Evolutionary conservation across 2,329 filamentous ascomycete species (phyloP).

Genomic region (Immersiporthe knoxdaviesiana): DNA sequence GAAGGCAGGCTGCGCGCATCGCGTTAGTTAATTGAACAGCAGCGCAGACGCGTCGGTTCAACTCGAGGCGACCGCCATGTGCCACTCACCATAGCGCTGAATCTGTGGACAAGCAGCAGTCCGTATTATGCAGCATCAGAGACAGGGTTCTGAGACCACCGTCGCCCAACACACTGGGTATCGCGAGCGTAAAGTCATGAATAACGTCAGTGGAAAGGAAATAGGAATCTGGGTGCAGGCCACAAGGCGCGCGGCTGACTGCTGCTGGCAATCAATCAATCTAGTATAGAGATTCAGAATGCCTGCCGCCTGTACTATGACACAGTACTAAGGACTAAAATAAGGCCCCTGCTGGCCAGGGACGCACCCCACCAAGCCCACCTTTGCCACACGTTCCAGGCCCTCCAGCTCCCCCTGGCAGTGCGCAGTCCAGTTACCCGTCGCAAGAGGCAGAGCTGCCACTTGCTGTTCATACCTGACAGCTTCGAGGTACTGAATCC

Average conservation of each 20-base stretch:
- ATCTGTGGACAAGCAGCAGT: not conserved
- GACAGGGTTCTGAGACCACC: not conserved
- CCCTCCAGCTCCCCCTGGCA: slow-evolving; percentile 6
- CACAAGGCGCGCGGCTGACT: not conserved
- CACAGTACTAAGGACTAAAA: not conserved
- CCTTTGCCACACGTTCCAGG: slow-evolving; percentile 6
- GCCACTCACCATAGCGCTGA: slow-evolving; percentile 6
- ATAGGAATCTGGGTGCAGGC: not conserved
- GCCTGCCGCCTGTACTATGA: not conserved
- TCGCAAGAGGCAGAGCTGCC: slow-evolving; percentile 11
- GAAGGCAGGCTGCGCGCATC: slow-evolving; percentile 63
- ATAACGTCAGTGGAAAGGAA: not conserved
- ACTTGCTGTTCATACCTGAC: slow-evolving; percentile 2
- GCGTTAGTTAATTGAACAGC: not conserved
- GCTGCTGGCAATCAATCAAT: not conserved
- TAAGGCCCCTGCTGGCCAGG: not conserved
- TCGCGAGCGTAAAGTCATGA: not conserved
- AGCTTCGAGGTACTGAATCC: not conserved
- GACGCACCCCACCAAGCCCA: slow-evolving; percentile 4
- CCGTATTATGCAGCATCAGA: not conserved
- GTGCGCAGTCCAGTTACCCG: not conserved
- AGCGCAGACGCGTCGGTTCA: not conserved
- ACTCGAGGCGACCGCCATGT: not conserved
- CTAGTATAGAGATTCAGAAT: not conserved
- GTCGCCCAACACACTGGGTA: not conserved